Conservation (phyloP, 495 filamentous ascomycete species). For the Penicillium cosmopolitanum region DNA sequence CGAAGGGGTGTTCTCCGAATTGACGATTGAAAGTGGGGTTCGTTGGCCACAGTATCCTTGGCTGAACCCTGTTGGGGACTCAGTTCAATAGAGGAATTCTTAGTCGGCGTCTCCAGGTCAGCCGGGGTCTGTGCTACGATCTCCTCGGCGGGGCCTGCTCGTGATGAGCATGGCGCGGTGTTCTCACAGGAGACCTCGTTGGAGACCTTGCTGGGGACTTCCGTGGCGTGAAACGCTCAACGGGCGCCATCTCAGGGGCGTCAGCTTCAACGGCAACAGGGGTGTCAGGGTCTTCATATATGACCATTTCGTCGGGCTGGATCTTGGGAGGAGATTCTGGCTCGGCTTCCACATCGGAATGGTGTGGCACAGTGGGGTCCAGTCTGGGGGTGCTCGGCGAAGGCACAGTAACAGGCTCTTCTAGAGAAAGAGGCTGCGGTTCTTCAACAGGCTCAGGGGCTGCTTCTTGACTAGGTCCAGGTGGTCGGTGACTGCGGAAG, state of each 20-base stretch:
- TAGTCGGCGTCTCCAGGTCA: constrained; percentile 15
- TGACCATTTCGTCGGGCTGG: constrained; percentile 35
- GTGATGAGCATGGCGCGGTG: constrained; percentile 1
- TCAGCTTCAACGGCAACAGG: constrained; percentile 20
- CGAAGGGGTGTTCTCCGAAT: constrained; percentile 26
- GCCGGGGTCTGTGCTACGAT: neutral
- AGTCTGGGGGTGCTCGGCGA: constrained; percentile 11
- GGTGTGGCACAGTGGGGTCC: constrained; percentile 10
- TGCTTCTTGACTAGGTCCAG: constrained; percentile 5
- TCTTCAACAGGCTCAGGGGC: constrained; percentile 18
- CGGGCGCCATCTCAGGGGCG: constrained; percentile 10
- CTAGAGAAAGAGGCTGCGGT: constrained; percentile 18
- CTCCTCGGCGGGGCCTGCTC: constrained; percentile 10
- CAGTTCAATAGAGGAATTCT: constrained; percentile 18
- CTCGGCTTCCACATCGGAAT: constrained; percentile 5
- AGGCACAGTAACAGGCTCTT: constrained; percentile 13
- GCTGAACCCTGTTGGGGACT: constrained; percentile 11
- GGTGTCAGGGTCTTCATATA: constrained; percentile 49
- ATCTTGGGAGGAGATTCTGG: constrained; percentile 17
- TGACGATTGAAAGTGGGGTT: constrained; percentile 22
- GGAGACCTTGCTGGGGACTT: constrained; percentile 13
- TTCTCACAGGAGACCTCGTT: neutral
- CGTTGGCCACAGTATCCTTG: constrained; percentile 12
- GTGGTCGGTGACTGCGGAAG: constrained; percentile 5
- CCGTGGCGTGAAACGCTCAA: constrained; percentile 15